Evolutionary conservation across 2,329 filamentous ascomycete genomes (phyloP), one percentile per base, ranked within the genome.

Genomic region (Grosmannia serpens): DNA sequence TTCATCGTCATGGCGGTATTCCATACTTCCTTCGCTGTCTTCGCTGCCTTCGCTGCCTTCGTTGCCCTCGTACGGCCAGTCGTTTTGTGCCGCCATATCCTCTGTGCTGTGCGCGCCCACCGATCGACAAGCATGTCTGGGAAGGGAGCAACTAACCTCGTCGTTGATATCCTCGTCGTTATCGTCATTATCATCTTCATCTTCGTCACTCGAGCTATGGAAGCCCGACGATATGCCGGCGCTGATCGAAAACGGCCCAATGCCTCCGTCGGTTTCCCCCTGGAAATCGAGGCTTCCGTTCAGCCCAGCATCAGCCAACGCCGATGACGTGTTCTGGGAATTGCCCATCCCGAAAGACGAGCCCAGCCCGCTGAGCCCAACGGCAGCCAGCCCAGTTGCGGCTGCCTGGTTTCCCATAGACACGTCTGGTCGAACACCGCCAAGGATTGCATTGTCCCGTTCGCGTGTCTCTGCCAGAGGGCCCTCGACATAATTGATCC

Each of bases 361-460:
- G 56, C 72, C 73, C 5, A 81, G 70, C 26, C 76, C 73, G 4
- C 74, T 75, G 9, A 81, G 68, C 9, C 78, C 78, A 53, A 77
- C 75, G 4, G 76, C 76, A 6, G 74, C 76, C 4, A 82, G 69
- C 26, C 77, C 70, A 1, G 55, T 52, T 2, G 73, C 74, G 3
- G 75, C 75, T 55, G 86, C 84, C 58, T 91, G 83, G 67, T 91
- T 88, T 49, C 86, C 89, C 65, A 95, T 82, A 26, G 88, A 88
- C 70, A 95, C 87, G 65, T 97, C 94, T 1, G 94, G 94, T 61
- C 94, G 84, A 13, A 97, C 91, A 7, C 94, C 94, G 53, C 94
- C 94, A 6, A 99, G 84, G 57, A 97, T 96, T n/a, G 94, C 94
- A 69, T 99, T 99, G 68, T 99, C 94, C 62, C 92, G 84, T 73